Evolutionary conservation across 2,329 filamentous ascomycete genomes (phyloP).

Genomic region (Zymoseptoria pseudotritici): DNA sequence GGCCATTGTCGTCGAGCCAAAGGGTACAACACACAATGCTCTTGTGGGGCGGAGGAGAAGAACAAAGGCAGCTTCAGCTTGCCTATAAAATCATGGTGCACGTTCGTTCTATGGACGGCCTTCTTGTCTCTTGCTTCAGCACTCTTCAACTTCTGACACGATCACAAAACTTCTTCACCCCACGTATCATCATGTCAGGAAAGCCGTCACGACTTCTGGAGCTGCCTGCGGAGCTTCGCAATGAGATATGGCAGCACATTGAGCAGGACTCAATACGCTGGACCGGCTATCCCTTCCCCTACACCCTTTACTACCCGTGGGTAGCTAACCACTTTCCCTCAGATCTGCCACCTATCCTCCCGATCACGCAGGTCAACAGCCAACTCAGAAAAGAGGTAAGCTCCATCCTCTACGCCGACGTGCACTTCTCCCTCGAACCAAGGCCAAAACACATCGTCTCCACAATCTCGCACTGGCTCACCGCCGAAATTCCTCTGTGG

Average conservation of each 20-base stretch:
- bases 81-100: no score
- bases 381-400: background rate
- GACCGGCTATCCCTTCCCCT: background rate
- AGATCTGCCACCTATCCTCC: background rate
- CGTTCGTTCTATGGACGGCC: no score
- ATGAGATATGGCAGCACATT: background rate
- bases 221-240: background rate
- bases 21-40: no score
- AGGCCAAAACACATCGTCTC: background rate
- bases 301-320: background rate
- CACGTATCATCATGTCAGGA: no score
- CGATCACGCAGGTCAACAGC: background rate
- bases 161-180: no score
- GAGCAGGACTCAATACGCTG: background rate
- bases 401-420: background rate
- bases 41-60: no score
- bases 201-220: background rate
- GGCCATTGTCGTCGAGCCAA: no score
- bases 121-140: no score
- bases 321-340: background rate
- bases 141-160: no score
- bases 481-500: background rate
- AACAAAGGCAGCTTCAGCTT: no score
- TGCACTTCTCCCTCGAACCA: background rate
- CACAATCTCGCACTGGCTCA: background rate